Conservation (phyloP, 129 eudicot genomes). For the Lonicera japonica region DNA sequence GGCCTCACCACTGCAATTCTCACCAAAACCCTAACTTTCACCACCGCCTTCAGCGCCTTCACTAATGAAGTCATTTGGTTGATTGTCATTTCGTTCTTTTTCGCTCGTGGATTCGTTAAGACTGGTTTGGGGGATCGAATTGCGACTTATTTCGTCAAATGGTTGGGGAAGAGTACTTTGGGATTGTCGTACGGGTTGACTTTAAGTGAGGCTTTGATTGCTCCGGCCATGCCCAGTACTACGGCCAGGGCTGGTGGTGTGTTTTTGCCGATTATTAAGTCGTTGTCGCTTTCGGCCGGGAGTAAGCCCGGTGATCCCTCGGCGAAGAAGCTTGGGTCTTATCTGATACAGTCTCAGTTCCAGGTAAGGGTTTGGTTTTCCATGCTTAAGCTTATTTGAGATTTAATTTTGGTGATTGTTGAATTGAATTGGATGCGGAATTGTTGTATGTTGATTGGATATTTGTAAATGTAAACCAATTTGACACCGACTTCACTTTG, state of each 20-base stretch:
- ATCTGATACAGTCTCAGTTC: slow-evolving; percentile 70
- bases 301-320: slow-evolving; percentile 68
- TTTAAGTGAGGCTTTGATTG: slow-evolving; percentile 79
- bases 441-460: too few relatives aligned
- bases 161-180: slow-evolving; percentile 82
- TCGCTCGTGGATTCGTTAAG: slow-evolving; percentile 79
- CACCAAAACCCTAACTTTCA: slow-evolving; percentile 52
- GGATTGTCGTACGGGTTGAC: slow-evolving; percentile 89
- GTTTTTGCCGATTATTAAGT: slow-evolving; percentile 85
- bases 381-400: background rate
- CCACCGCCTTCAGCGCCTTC: slow-evolving; percentile 64
- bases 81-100: slow-evolving; percentile 79
- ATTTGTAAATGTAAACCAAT: too few relatives aligned
- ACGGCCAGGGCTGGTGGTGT: slow-evolving; percentile 97
- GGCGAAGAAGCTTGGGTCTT: slow-evolving; percentile 62
- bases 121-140: slow-evolving; percentile 84
- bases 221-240: slow-evolving; percentile 97
- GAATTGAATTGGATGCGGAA: background rate
- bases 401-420: background rate
- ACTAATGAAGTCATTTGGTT: slow-evolving; percentile 92
- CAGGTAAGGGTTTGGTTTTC: slow-evolving; percentile 43
- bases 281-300: slow-evolving; percentile 61
- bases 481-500: too few relatives aligned
- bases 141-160: slow-evolving; percentile 82
- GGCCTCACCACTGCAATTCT: slow-evolving; percentile 57